Percentiles rank a stretch among this genome's conserved stretches.
phyloP scores from a whole-genome alignment of 257 asterid species.

The Solanum corneliomulleri region DNA sequence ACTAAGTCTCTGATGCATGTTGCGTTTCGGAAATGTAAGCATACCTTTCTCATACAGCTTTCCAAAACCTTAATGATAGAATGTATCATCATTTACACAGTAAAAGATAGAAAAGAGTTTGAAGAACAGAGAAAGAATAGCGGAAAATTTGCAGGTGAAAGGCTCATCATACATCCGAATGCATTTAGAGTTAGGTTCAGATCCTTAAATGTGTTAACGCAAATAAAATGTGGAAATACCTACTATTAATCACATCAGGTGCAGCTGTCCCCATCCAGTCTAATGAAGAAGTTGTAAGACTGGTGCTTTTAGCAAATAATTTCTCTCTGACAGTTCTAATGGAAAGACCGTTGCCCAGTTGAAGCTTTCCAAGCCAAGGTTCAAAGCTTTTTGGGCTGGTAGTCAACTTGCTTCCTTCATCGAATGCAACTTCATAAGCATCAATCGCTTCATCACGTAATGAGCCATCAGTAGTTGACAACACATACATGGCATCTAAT shows the following conservation, averaged over 20 bases:
- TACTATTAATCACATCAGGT: conserved; percentile 65
- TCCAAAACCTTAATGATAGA: background rate
- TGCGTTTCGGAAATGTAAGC: background rate
- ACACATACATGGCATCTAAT: conserved; percentile 50
- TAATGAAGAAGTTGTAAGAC: conserved; percentile 45
- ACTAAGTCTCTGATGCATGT: background rate
- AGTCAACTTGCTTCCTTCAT: conserved; percentile 22
- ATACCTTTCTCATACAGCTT: background rate
- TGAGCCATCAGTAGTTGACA: conserved; percentile 55
- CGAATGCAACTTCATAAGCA: conserved; percentile 58
- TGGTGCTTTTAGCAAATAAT: conserved; percentile 13
- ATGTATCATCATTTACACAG: background rate
- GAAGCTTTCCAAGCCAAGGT: conserved; percentile 46
- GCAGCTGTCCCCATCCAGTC: conserved; percentile 94
- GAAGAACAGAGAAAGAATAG: background rate
- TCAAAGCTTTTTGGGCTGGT: conserved; percentile 33
- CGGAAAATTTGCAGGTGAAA: background rate
- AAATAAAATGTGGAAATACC: conserved; percentile 25
- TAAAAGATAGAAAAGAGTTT: background rate
- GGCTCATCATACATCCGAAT: background rate
- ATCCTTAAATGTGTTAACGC: background rate
- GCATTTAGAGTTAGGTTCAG: background rate
- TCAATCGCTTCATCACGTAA: conserved; percentile 17
- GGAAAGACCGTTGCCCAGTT: conserved; percentile 47
- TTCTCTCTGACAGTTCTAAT: conserved; percentile 28